A percentile compares a stretch with the other conserved stretches of the same genome.
These are phyloP conservation scores for Solanum sejunctum DNA, from an alignment of 257 asterid species.

Conservation along the genomic window DNA sequence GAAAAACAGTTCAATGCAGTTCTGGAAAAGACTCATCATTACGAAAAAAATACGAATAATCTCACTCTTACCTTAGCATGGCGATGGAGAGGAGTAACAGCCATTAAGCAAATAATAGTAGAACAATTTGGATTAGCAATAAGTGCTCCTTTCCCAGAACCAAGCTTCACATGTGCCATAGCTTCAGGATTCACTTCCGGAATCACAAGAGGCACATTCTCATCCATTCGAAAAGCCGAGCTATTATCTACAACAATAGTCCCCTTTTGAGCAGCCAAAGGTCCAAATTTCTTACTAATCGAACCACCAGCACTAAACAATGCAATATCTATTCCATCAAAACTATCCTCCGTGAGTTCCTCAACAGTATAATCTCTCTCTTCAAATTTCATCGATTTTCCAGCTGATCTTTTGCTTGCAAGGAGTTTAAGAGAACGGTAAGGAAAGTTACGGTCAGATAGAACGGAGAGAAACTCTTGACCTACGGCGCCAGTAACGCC, in stretches of 20 bases:
- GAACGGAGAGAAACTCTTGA: slow-evolving; percentile 82
- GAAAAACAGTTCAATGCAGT: background rate
- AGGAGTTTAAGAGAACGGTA: slow-evolving; percentile 79
- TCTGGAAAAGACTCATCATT: background rate
- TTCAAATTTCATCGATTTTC: slow-evolving; percentile 39
- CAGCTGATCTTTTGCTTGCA: slow-evolving; percentile 84
- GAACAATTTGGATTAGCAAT: slow-evolving; percentile 94
- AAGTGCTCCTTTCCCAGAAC: slow-evolving; percentile 61
- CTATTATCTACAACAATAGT: slow-evolving; percentile 87
- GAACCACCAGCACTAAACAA: slow-evolving; percentile 92
- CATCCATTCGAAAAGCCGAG: slow-evolving; percentile 94
- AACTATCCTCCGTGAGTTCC: slow-evolving; percentile 54
- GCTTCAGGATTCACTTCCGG: slow-evolving; percentile 97
- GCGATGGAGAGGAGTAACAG: slow-evolving; percentile 87
- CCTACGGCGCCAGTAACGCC: slow-evolving; percentile 98
- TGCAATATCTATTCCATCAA: slow-evolving; percentile 67
- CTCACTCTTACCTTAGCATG: slow-evolving; percentile 47
- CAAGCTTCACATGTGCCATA: slow-evolving; percentile 60
- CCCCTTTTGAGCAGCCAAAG: slow-evolving; percentile 65
- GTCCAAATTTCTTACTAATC: slow-evolving; percentile 79
- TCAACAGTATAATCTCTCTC: slow-evolving; percentile 36
- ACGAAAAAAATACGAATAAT: background rate
- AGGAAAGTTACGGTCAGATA: slow-evolving; percentile 74
- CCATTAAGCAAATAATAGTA: slow-evolving; percentile 88
- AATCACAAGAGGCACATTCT: slow-evolving; percentile 72